phyloP scores from a whole-genome alignment of 2,329 filamentous ascomycete species.

The Teratosphaeria zuluensis region DNA sequence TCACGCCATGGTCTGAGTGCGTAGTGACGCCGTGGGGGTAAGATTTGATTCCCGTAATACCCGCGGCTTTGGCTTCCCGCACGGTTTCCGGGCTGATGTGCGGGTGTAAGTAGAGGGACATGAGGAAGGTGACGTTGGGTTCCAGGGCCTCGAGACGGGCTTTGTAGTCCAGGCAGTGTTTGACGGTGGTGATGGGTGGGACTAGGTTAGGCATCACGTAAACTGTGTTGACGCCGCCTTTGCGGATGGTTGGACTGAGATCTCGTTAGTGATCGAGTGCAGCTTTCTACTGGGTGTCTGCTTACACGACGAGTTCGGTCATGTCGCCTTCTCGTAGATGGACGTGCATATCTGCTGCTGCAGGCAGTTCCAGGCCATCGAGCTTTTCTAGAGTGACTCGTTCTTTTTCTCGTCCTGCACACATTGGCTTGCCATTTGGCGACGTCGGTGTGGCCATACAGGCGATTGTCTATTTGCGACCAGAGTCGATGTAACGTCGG shows the following conservation, averaged over 20 bases:
- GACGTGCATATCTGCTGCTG: slow-evolving; percentile 43
- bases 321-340: slow-evolving; percentile 44
- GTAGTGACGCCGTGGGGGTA: slow-evolving; percentile 52
- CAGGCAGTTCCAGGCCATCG: slow-evolving; percentile 36
- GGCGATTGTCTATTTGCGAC: not conserved
- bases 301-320: slow-evolving; percentile 37
- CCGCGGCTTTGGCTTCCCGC: slow-evolving; percentile 59
- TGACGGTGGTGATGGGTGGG: slow-evolving; percentile 40
- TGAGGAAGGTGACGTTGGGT: slow-evolving; percentile 41
- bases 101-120: slow-evolving; percentile 43
- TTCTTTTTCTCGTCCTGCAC: not conserved
- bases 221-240: slow-evolving; percentile 44
- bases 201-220: slow-evolving; percentile 47
- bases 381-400: slow-evolving; percentile 25
- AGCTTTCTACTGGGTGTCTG: not conserved
- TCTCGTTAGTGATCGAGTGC: not conserved
- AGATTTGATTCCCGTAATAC: slow-evolving; percentile 63
- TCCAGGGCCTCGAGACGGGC: slow-evolving; percentile 34
- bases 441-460: not conserved
- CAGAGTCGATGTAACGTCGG: not conserved
- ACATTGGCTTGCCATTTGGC: not conserved
- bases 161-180: slow-evolving; percentile 38
- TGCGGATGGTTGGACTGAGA: slow-evolving; percentile 38
- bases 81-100: slow-evolving; percentile 47
- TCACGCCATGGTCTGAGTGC: slow-evolving; percentile 57